Evolutionary conservation across 352 stramenopile species (phyloP), one percentile per base, ranked within the genome.

Genomic region (Phytophthora tubulina): DNA sequence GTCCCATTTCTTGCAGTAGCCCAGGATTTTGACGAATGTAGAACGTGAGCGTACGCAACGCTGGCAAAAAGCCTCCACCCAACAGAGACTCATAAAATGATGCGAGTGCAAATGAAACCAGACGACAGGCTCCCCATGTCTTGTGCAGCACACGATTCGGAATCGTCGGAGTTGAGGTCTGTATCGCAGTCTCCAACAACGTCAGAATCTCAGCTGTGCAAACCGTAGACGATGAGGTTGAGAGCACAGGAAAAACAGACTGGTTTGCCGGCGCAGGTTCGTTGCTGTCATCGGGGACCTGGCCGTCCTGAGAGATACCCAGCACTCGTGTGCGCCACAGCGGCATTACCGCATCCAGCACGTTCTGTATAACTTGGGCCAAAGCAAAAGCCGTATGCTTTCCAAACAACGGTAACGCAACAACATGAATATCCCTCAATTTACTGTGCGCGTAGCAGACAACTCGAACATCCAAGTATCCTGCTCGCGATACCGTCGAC

Each of bases 1-100:
- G 62, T 4, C 70, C 73, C 76, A 83, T 83, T 58, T 79, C 76
- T 33, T 63, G 66, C 36, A 77, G 39, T 11, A 83, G 61, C 17
- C 27, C 42, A n/a, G 69, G 56, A 6, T 81, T 46, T 42, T 51
- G 54, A 21, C 61, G 62, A 41, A 83, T 72, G 41, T 77, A 75
- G 21, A 70, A 62, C 13, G 45, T 70, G 0, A 83, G 58, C 21
- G 56, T 21, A 10, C 44, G 49, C 49, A 78, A 57, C 8, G 63
- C 44, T 10, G 70, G 9, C 2, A 75, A 6, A 13, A 83, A 83
- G 3, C 32, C 42, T 1, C 73, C 73, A 31, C 53, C 45, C 11
- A 83, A 49, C 14, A 83, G 30, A n/a, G 73, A 71, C 17, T 50
- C n/a, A 42, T 81, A 83, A 46, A 83, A 81, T 5, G 59, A 42